These are phyloP conservation scores for Aspergillus intermedius DNA, from an alignment of 2,329 filamentous ascomycete species.

Conservation along the genomic window DNA sequence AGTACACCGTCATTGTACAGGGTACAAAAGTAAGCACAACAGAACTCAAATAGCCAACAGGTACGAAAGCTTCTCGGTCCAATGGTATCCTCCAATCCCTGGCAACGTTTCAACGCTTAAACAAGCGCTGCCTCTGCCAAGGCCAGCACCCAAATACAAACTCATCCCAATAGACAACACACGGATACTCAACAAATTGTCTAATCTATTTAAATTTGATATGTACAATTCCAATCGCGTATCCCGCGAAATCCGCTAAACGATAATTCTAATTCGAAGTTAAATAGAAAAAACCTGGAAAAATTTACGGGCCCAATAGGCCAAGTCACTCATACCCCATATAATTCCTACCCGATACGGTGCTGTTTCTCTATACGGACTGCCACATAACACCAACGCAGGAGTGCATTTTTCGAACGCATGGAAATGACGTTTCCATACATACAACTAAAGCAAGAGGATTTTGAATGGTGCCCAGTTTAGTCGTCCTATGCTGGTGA, in stretches of 20 bases:
- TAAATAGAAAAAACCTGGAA: too few relatives aligned
- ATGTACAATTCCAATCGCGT: neutral
- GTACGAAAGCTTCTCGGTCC: too few relatives aligned
- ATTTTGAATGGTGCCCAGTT: constrained; percentile 4
- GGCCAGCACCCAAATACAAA: too few relatives aligned
- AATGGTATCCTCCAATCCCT: too few relatives aligned
- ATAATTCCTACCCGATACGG: neutral
- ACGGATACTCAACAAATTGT: neutral
- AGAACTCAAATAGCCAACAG: too few relatives aligned
- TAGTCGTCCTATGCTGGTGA: constrained; percentile 10
- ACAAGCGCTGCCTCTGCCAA: too few relatives aligned
- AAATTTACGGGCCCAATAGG: neutral
- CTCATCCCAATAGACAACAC: neutral
- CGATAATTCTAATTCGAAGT: too few relatives aligned
- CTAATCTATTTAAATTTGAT: too few relatives aligned
- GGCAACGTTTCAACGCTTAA: too few relatives aligned
- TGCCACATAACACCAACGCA: neutral
- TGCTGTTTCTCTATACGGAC: neutral
- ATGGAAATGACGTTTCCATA: constrained; percentile 6
- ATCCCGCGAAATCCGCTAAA: neutral
- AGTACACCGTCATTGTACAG: too few relatives aligned
- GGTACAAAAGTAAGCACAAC: too few relatives aligned
- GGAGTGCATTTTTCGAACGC: constrained; percentile 1
- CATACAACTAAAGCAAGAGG: neutral
- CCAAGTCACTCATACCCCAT: neutral